Conservation (phyloP, 768 basidiomycete species). For the Phlebiopsis gigantea region DNA sequence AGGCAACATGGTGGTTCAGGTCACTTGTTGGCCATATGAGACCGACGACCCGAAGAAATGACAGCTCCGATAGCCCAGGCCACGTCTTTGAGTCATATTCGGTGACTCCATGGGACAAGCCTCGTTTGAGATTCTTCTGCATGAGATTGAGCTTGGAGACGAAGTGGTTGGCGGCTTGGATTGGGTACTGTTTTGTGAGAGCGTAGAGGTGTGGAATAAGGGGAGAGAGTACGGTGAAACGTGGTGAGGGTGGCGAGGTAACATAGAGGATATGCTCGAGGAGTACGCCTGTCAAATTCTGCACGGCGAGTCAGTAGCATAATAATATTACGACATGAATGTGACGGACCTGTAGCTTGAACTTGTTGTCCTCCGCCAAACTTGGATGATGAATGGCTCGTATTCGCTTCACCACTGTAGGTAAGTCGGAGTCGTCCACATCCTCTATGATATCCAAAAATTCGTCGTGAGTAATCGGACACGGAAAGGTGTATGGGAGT, state of each 20-base stretch:
- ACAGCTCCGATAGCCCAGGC: constrained; percentile 81
- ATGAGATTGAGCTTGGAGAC: constrained; percentile 80
- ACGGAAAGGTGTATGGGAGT: constrained; percentile 90
- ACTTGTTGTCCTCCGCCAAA: constrained; percentile 86
- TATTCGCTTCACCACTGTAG: constrained; percentile 84
- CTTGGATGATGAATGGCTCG: constrained; percentile 89
- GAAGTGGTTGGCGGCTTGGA: constrained; percentile 73
- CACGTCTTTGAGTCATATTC: constrained; percentile 70
- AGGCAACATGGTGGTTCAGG: constrained; percentile 83
- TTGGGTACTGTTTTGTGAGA: constrained; percentile 76
- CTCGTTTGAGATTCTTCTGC: constrained; percentile 90
- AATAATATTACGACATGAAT: neutral
- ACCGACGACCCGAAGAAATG: constrained; percentile 75
- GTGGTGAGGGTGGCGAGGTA: constrained; percentile 57
- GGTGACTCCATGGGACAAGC: constrained; percentile 65
- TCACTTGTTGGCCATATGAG: constrained; percentile 92
- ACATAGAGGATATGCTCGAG: constrained; percentile 85
- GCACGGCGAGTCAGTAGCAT: neutral
- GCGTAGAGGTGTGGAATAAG: constrained; percentile 76
- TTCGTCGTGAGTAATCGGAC: constrained; percentile 82
- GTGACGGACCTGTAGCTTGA: constrained; percentile 74
- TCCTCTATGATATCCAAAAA: constrained; percentile 78
- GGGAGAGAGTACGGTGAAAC: constrained; percentile 52
- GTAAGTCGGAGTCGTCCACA: constrained; percentile 66
- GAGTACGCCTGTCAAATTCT: constrained; percentile 74